A percentile compares a stretch with the other conserved stretches of the same genome.
phyloP scores from a whole-genome alignment of 352 stramenopile genomes.

The Phytophthora hibernalis region DNA sequence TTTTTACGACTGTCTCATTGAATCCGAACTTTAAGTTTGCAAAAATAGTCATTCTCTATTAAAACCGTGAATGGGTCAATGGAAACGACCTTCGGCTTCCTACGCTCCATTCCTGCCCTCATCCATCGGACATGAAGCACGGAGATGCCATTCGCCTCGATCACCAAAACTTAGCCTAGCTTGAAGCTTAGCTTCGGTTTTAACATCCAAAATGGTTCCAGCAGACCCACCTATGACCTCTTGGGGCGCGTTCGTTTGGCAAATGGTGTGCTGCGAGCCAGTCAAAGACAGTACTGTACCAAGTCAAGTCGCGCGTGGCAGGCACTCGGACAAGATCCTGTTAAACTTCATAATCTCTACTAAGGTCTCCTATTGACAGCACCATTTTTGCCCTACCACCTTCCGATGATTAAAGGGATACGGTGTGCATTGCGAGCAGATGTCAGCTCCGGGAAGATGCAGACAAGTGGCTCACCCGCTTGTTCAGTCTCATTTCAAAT shows the following conservation, averaged over 20 bases:
- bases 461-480: too few species aligned
- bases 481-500: not conserved
- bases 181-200: constrained; percentile 11
- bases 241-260: not conserved
- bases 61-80: too few species aligned
- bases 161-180: too few species aligned
- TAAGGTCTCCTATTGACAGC: constrained; percentile 2
- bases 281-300: too few species aligned
- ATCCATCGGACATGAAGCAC: too few species aligned
- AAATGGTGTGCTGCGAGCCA: constrained; percentile 7
- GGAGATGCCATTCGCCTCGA: not conserved
- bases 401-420: not conserved
- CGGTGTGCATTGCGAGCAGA: not conserved
- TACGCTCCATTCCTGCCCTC: too few species aligned
- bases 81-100: not conserved
- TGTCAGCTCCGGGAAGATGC: not conserved
- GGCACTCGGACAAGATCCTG: not conserved
- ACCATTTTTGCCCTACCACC: not conserved
- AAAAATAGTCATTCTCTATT: too few species aligned
- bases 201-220: not conserved
- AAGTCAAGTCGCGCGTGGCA: not conserved
- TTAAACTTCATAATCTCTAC: not conserved
- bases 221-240: not conserved
- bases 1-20: too few species aligned
- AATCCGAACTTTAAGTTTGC: too few species aligned